A percentile compares a stretch with the other conserved stretches of the same genome.
phyloP scores from a whole-genome alignment of 2,329 filamentous ascomycete genomes.

The Cordyceps sp. region DNA sequence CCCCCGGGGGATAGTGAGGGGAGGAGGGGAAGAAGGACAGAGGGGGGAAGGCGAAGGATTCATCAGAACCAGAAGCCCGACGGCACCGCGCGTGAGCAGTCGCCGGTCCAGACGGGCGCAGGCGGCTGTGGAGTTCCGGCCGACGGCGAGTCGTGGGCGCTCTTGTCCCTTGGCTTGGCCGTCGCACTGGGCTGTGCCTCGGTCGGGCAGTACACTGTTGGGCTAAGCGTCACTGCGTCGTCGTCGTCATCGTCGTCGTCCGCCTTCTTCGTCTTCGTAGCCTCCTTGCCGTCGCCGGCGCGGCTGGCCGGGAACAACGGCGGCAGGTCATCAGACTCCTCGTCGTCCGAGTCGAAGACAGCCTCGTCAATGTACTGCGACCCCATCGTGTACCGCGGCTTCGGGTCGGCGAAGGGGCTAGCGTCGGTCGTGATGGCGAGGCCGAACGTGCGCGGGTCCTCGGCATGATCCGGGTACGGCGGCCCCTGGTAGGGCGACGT shows the following conservation, averaged over 20 bases:
- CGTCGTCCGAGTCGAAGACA: background rate
- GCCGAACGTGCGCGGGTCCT: background rate
- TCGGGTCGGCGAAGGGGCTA: background rate
- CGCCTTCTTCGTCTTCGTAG: no score
- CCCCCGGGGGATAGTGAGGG: no score
- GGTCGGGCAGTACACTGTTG: constrained; percentile 37
- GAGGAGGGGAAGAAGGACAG: no score
- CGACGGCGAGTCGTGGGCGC: no score
- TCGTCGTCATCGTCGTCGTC: constrained; percentile 5
- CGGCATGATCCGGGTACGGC: background rate
- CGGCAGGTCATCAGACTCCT: background rate
- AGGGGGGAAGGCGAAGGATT: no score
- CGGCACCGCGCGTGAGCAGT: no score
- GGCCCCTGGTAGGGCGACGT: constrained; percentile 5
- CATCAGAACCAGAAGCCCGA: no score
- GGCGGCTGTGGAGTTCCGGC: no score
- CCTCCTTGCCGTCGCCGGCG: no score
- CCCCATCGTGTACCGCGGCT: background rate
- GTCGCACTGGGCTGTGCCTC: no score
- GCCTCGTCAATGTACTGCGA: background rate
- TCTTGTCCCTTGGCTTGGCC: no score
- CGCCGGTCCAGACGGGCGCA: no score
- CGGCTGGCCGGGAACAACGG: background rate
- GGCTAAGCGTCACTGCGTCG: constrained; percentile 25
- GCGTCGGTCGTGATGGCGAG: constrained; percentile 1